Base-by-base conservation (phyloP, 208 protist genomes). In the Vickermania ingenoplastis region DNA sequence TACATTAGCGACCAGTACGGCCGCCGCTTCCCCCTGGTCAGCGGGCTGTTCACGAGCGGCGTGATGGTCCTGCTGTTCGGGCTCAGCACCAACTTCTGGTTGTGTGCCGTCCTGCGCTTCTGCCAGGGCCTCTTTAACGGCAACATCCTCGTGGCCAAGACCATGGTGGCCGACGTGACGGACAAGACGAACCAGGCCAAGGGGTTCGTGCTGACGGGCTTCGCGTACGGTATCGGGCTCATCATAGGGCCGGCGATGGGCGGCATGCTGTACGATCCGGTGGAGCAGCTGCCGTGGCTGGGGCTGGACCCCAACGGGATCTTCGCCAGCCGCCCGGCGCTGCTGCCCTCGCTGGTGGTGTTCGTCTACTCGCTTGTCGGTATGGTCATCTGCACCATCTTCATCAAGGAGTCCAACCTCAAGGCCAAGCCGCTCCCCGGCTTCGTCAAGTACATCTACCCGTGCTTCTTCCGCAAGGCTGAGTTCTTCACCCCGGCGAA, bases 151-250 rank as follows among this genome's bases (percentile, higher is more conserved):
- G 79, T 90, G 14, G 83, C 79, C 22, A 90, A 90, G 58, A 90
- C 83, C 30, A 83, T 84, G 61, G 75, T 90, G 58, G 79, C 83
- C 0, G 83, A 90, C 61, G 84, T 90, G 59, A 77, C 81, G 3
- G 80, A 90, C 63, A 67, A 64, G 55, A 81, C 82, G 0, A 86
- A 81, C 41, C 61, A 84, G 57, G 72, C 77, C 1, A 69, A 73
- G 50, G 96, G 96, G 55, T 99, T 99, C 69, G 89, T 94, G 26
- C 97, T 98, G 53, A 87, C 98, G n/a, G 97, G 89, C 56, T 95
- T 98, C 63, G 71, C 61, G 41, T 77, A 58, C 41, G 73, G 74
- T 3, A 68, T 90, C 58, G 83, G 83, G 5, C 69, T 74, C 25
- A 64, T 86, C 17, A 61, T 90, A 31, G 83, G 83, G 3, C 82